Percentiles rank a stretch among this genome's conserved stretches.
Conservation (phyloP, 176 grass and related monocot genomes). For the Oryza nivara region DNA sequence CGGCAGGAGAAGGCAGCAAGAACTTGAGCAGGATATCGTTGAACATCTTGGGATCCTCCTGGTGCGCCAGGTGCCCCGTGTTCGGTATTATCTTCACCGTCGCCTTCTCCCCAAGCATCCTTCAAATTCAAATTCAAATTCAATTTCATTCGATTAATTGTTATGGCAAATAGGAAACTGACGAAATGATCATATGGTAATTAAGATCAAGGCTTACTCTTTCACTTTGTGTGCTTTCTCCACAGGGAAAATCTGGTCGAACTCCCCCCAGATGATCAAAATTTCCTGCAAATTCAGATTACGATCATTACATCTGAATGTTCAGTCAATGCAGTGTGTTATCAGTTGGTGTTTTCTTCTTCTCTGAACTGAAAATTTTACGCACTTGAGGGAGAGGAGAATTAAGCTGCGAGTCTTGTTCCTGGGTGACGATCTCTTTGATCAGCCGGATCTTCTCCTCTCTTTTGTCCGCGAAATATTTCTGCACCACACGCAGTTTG, state of each 20-base stretch:
- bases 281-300: slow-evolving; percentile 52
- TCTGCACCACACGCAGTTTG: slow-evolving; percentile 41
- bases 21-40: slow-evolving; percentile 54
- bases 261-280: slow-evolving; percentile 83
- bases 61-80: slow-evolving; percentile 69
- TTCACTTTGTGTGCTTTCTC: slow-evolving; percentile 68
- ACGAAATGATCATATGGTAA: background rate
- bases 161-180: background rate
- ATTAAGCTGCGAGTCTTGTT: slow-evolving; percentile 57
- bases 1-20: slow-evolving; percentile 38
- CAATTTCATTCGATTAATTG: background rate
- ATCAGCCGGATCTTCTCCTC: slow-evolving; percentile 76
- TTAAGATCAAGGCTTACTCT: slow-evolving; percentile 54
- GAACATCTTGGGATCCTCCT: slow-evolving; percentile 71
- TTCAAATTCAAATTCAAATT: slow-evolving; percentile 26
- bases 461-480: slow-evolving; percentile 51
- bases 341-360: too few relatives aligned
- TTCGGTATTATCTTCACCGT: slow-evolving; percentile 67
- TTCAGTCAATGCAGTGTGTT: background rate
- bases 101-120: slow-evolving; percentile 70
- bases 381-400: slow-evolving; percentile 74
- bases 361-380: background rate
- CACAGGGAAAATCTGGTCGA: slow-evolving; percentile 77
- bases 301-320: background rate
- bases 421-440: slow-evolving; percentile 56